Base-by-base conservation (phyloP, 225 moss, liverwort and hornwort species). In the Lunularia cruciata region DNA sequence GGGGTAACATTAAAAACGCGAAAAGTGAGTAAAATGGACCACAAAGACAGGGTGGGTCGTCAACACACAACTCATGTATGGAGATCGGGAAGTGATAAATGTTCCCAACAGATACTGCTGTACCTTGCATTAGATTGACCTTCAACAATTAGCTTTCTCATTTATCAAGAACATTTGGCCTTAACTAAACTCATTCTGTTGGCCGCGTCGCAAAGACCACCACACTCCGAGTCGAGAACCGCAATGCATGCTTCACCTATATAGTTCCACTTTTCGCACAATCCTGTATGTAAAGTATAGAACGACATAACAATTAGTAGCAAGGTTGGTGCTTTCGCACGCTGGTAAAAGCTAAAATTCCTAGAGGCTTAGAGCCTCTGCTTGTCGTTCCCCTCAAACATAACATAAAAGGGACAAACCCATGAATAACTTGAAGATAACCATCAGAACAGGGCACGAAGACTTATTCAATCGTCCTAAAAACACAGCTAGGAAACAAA, bases 261-360 rank as follows among this genome's bases (percentile, higher is more conserved):
- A 8, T 26, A 58, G 48, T 63, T 80, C 45, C 68, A 69, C 43
- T 34, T 68, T 18, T 63, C 62, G 33, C 68, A 73, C 25, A 80
- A 80, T 80, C 80, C 80, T 80, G 80, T 62, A 69, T 18, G 10
- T 27, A 20, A 52, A 20, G 28, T n/a, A 47, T n/a, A 8, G 5
- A 12, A 51, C 9, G 19, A 8, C 4, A 51, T 4, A 19, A 40
- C 13, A 13, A 40, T 40, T 6, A 40, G 40, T 40, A 13, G 13
- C 40, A 40, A 40, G 13, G 40, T 13, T 40, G 40, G 40, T 40
- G 40, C 40, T 40, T 13, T 6, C 6, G 40, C 6, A 13, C 6
- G 8, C 40, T 6, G 6, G 8, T 40, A 40, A 6, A 40, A 40
- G 40, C 40, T 40, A 6, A 13, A 6, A 6, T 40, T 40, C 40